phyloP scores from a whole-genome alignment of 805 yeast genomes.

The Hyphopichia homilentoma region DNA sequence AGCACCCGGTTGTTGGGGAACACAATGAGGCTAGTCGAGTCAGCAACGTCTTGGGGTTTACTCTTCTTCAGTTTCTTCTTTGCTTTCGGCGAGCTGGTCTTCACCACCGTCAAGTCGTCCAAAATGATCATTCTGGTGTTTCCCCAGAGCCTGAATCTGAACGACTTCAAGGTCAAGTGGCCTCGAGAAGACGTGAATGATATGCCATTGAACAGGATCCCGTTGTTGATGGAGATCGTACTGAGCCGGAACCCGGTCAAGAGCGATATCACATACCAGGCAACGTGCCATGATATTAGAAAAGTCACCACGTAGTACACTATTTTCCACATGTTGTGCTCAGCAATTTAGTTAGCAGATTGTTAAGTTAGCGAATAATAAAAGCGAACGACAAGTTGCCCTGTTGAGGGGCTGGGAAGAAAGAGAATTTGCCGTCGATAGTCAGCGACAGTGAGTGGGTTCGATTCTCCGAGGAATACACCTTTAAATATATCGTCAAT shows the following conservation, averaged over 20 bases:
- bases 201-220: conserved; percentile 33
- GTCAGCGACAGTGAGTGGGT: too few species aligned
- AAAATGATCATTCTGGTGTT: conserved; percentile 28
- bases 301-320: not conserved
- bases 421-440: too few species aligned
- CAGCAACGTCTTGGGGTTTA: not conserved
- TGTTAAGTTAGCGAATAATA: too few species aligned
- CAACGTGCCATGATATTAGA: conserved; percentile 19
- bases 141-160: conserved; percentile 38
- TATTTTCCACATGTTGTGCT: too few species aligned
- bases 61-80: conserved; percentile 1
- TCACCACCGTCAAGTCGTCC: conserved; percentile 14
- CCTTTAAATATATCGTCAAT: too few species aligned
- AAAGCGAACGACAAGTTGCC: too few species aligned
- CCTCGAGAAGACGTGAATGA: conserved; percentile 10
- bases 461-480: too few species aligned
- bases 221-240: conserved; percentile 33
- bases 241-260: conserved; percentile 31
- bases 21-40: conserved; percentile 6
- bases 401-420: too few species aligned
- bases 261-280: conserved; percentile 29
- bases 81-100: too few species aligned
- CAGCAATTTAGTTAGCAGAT: too few species aligned
- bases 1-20: conserved; percentile 14
- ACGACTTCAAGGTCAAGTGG: conserved; percentile 15